Percentiles rank a stretch among this genome's conserved stretches.
These are phyloP conservation scores for Clonostachys rosea DNA, from an alignment of 2,329 filamentous ascomycete genomes.

Conservation along the genomic window DNA sequence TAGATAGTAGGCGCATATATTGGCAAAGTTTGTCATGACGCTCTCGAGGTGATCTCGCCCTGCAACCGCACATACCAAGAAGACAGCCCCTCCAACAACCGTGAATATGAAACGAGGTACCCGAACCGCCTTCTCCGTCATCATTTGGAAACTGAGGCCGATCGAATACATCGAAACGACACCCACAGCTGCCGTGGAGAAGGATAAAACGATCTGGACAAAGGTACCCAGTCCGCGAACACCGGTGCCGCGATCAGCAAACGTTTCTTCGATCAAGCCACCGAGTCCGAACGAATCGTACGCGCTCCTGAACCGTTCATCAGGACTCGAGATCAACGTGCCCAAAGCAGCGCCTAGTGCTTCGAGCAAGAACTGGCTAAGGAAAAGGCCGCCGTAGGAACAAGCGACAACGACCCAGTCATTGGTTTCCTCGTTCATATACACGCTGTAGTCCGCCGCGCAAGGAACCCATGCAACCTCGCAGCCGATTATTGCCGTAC, in stretches of 20 bases:
- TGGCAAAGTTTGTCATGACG: conserved; percentile 68
- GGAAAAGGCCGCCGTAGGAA: background rate
- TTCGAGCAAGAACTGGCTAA: background rate
- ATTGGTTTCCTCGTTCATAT: background rate
- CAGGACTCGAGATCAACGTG: background rate
- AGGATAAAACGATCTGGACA: conserved; percentile 61
- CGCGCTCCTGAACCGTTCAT: background rate
- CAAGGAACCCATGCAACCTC: background rate
- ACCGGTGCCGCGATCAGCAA: conserved; percentile 31
- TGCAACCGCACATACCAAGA: conserved; percentile 66
- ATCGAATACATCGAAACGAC: conserved; percentile 71
- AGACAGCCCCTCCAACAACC: conserved; percentile 53
- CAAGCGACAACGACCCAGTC: background rate
- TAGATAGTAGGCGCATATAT: conserved; percentile 67
- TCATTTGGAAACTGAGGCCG: conserved; percentile 55
- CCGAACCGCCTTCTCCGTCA: conserved; percentile 27
- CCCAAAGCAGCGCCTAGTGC: background rate
- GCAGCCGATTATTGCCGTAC: background rate
- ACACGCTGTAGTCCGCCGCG: background rate
- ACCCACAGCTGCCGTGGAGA: conserved; percentile 67
- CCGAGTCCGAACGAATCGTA: conserved; percentile 42
- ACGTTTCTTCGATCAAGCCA: conserved; percentile 61
- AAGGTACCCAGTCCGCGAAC: conserved; percentile 65
- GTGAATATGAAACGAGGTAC: conserved; percentile 68
- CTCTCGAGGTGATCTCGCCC: conserved; percentile 62